A percentile compares a stretch with the other conserved stretches of the same genome.
These are phyloP conservation scores for Alternaria tenuissima DNA, from an alignment of 2,329 filamentous ascomycete genomes.

Conservation along the genomic window DNA sequence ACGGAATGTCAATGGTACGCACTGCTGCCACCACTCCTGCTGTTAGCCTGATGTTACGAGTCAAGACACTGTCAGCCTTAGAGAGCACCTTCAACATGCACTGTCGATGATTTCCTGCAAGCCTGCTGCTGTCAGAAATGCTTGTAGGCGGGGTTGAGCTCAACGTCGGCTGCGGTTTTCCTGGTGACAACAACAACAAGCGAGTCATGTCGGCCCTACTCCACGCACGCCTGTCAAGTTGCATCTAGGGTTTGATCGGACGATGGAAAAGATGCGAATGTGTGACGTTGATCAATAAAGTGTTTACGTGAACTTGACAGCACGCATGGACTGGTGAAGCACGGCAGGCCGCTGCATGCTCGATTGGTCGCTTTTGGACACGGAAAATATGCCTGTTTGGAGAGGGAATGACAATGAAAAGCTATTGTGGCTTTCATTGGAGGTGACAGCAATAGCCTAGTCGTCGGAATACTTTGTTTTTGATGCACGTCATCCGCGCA, in stretches of 20 bases:
- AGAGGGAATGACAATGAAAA: neutral
- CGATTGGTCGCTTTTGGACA: neutral
- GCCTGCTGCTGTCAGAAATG: neutral
- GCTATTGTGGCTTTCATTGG: too few relatives aligned
- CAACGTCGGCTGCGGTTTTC: conserved; percentile 12
- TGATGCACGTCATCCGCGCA: neutral
- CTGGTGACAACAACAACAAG: neutral
- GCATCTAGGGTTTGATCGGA: neutral
- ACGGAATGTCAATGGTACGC: neutral
- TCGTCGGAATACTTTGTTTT: neutral
- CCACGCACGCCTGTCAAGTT: neutral
- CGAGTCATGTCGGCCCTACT: conserved; percentile 1
- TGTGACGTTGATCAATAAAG: neutral
- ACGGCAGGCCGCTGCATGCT: neutral
- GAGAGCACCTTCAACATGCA: neutral
- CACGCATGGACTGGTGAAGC: neutral
- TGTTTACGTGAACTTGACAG: neutral
- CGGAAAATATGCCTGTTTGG: neutral
- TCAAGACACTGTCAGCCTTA: neutral
- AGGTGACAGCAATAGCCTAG: neutral
- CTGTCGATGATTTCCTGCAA: neutral
- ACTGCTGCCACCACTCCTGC: neutral
- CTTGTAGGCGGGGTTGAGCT: neutral
- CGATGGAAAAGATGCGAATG: neutral
- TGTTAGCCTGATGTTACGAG: neutral